Evolutionary conservation across 108 stramenopile genomes (phyloP), one percentile per base, ranked within the genome.

Genomic region (Cyclostephanos tholiformis): DNA sequence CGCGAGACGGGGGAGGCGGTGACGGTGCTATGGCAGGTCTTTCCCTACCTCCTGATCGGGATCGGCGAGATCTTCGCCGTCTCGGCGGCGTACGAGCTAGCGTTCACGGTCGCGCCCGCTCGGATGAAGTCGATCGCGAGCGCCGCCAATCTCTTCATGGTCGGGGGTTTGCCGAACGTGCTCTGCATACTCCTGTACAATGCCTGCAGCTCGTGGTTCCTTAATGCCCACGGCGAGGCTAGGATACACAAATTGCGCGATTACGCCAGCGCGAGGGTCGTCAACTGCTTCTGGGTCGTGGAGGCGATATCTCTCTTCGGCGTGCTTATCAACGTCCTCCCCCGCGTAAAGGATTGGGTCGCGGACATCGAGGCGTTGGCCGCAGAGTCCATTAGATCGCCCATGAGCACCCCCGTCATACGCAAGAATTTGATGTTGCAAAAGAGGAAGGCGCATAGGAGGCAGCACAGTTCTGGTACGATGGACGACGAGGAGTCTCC

Each of bases 51-150:
- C 8, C 30, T 71, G 23, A 79, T 79, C 35, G 78, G 78, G 5
- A 26, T 17, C 13, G 78, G 70, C n/a, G 78, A 79, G 44, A 66
- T 79, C 14, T 73, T 79, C 67, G 50, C 70, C 29, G 67, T 79
- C 25, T 32, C 41, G 26, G 14, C 78, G 4, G 61, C 72, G 8
- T 79, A 79, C 38, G 78, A 79, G 25, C 72, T 72, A 12, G 78
- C 78, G 16, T 79, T 73, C 62, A 19, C n/a, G 26, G 16, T 79
- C 23, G 44, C 53, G 0, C 78, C 78, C 3, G 52, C 25, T 9
- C 22, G 52, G 3, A 17, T 39, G 27, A 79, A 79, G 70, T 52
- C 70, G 6, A 55, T 79, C 11, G 62, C 67, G 9, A 74, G 72
- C 12, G 78, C 78, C 10, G 14, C 67, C 32, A 72, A 79, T 27